Evolutionary conservation across 768 basidiomycete species (phyloP), one percentile per base, ranked within the genome.

Genomic region (Mycena chlorophos): DNA sequence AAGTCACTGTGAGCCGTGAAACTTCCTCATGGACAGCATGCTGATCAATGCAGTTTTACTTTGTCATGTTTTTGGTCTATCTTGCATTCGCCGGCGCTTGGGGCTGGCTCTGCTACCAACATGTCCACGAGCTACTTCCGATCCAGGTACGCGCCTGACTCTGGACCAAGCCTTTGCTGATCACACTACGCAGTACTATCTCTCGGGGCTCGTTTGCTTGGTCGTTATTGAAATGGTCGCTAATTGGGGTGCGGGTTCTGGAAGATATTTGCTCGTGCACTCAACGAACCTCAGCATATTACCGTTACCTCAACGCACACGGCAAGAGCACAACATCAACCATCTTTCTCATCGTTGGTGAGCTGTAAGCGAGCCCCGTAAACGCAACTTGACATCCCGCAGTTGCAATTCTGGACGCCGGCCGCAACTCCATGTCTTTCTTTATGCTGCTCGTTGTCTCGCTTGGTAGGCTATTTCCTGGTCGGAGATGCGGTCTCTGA

Each of bases 371-470:
- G 26, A 43, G 26, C 20, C 48, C 3, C 22, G 19, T 17, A 19
- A 19, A 19, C 26, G 3, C 22, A 20, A 5, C 8, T 52, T 29
- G 31, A 28, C 49, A 57, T 34, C 57, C 29, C 16, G 28, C 52
- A 91, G 94, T 96, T 37, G 89, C 94, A n/a, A 91, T 95, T 56
- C 76, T 98, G 40, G 95, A 98, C 65, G 96, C 97, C 8, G 95
- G 90, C 5, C 77, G 97, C 43, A 98, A 98, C 66, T 90, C 94
- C 2, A 78, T 95, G 69, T 94, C 92, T 1, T 94, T 98, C 75
- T 98, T 98, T 75, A 84, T 98, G 79, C 79, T 99, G 20, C 77
- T 98, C 20, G 86, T 98, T 42, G 95, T 98, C 23, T 87, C 91
- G 3, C 82, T 98, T 64, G 97, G 97, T 49, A 46, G 40, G 30